Percentiles rank a stretch among this genome's conserved stretches.
Evolutionary conservation across 495 filamentous ascomycete genomes (phyloP).

Genomic region (Annulohypoxylon nitens): DNA sequence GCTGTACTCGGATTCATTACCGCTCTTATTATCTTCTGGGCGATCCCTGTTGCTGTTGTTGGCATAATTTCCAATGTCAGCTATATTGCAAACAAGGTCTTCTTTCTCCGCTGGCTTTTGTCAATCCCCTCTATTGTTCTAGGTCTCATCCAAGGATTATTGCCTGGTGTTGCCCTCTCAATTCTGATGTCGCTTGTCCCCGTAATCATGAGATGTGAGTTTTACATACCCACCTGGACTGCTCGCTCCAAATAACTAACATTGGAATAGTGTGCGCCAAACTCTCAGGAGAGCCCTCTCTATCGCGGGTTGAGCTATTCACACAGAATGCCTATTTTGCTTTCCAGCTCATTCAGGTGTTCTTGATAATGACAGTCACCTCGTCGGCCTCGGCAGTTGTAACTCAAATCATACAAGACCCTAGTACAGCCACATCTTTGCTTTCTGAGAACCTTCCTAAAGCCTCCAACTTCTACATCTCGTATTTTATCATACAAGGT

Average conservation of each 20-base stretch:
- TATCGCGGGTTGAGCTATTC: conserved; percentile 83
- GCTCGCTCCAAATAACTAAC: conserved; percentile 21
- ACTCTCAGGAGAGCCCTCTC: conserved; percentile 80
- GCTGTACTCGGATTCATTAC: conserved; percentile 77
- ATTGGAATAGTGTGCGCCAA: conserved; percentile 71
- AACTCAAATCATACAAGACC: conserved; percentile 72
- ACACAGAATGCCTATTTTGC: conserved; percentile 93
- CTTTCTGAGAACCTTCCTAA: conserved; percentile 82
- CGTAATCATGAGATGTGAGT: conserved; percentile 75
- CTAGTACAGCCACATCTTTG: conserved; percentile 69
- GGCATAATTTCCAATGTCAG: conserved; percentile 89
- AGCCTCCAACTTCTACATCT: conserved; percentile 93
- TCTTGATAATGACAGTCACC: conserved; percentile 85
- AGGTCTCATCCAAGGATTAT: conserved; percentile 86
- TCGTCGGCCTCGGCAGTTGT: conserved; percentile 78
- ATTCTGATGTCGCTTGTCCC: conserved; percentile 92
- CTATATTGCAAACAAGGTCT: conserved; percentile 69
- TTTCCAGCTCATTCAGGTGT: conserved; percentile 96
- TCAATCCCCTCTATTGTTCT: conserved; percentile 76
- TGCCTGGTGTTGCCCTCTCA: conserved; percentile 83
- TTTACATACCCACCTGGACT: not conserved
- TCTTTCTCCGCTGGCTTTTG: conserved; percentile 80
- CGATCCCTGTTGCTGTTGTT: conserved; percentile 89
- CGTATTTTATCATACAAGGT: conserved; percentile 94
- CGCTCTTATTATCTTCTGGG: conserved; percentile 93